A percentile compares a stretch with the other conserved stretches of the same genome.
These are phyloP conservation scores for Plenodomus lindquistii DNA, from an alignment of 2,329 filamentous ascomycete genomes.

Conservation along the genomic window DNA sequence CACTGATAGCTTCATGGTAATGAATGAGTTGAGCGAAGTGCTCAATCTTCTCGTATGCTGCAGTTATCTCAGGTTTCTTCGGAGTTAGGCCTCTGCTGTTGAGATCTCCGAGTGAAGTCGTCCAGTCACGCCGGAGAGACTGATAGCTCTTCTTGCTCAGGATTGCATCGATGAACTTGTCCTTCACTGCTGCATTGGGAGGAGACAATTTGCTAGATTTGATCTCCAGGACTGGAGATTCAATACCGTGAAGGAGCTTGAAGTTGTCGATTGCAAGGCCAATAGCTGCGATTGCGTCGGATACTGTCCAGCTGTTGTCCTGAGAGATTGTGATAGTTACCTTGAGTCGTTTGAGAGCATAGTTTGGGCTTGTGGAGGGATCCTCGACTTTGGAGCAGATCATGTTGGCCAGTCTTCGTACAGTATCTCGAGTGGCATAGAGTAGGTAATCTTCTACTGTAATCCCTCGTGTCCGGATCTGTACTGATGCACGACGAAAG, in stretches of 20 bases:
- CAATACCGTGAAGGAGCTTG: background rate
- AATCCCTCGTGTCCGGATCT: background rate
- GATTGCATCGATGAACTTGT: too few relatives aligned
- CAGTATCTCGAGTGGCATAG: conserved; percentile 5
- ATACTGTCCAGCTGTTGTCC: background rate
- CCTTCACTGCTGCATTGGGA: too few relatives aligned
- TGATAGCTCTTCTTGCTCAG: too few relatives aligned
- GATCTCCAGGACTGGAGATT: background rate
- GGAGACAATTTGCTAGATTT: too few relatives aligned
- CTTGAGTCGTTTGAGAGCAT: background rate
- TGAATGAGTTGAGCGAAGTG: conserved; percentile 3
- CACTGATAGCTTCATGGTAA: background rate
- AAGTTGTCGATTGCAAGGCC: background rate
- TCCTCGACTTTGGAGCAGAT: background rate
- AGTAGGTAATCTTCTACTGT: conserved; percentile 8
- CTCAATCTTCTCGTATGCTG: background rate
- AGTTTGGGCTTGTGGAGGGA: background rate
- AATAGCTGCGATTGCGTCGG: background rate
- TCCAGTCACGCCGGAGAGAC: too few relatives aligned
- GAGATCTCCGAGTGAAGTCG: too few relatives aligned
- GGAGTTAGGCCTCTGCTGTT: background rate
- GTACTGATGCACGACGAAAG: background rate
- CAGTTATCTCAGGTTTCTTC: background rate
- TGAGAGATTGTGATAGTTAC: background rate
- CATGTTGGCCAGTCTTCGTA: conserved; percentile 2